phyloP scores from a whole-genome alignment of 2,329 filamentous ascomycete genomes.

The Ophiosphaerella herpotricha region DNA sequence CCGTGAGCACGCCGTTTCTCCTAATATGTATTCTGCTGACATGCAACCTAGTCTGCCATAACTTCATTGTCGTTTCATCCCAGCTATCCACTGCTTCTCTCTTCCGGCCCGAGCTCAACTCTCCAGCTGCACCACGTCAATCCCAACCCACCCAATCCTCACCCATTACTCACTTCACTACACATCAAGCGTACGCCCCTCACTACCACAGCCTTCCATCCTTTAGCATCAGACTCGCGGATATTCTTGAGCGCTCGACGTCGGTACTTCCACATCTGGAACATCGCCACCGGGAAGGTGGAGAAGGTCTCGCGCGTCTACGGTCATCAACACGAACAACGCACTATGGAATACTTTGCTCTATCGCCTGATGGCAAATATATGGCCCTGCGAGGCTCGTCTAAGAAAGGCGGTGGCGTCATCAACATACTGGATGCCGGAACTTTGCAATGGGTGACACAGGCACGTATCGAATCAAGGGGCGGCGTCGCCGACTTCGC shows the following conservation, averaged over 20 bases:
- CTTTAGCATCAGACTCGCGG: constrained; percentile 68
- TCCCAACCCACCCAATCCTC: constrained; percentile 74
- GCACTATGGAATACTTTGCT: constrained; percentile 88
- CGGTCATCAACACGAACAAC: constrained; percentile 79
- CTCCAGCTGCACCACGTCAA: constrained; percentile 89
- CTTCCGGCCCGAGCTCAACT: constrained; percentile 82
- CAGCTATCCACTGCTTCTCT: constrained; percentile 82
- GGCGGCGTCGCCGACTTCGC: constrained; percentile 87
- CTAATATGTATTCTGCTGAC: constrained; percentile 16
- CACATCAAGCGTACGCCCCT: constrained; percentile 86
- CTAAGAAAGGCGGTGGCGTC: constrained; percentile 82
- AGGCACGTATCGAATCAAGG: constrained; percentile 78
- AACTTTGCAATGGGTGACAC: constrained; percentile 85
- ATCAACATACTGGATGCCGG: constrained; percentile 81
- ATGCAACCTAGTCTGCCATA: constrained; percentile 64
- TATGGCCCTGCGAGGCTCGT: constrained; percentile 80
- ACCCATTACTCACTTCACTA: constrained; percentile 87
- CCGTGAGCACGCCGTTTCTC: constrained; percentile 49
- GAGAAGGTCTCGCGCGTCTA: constrained; percentile 80
- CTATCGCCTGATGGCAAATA: constrained; percentile 84
- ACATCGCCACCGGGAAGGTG: constrained; percentile 78
- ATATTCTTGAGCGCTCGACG: constrained; percentile 89
- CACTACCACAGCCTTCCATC: constrained; percentile 79
- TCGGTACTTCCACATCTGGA: constrained; percentile 93
- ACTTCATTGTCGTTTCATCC: constrained; percentile 89